Conservation (phyloP, 345 rosid species). For the Psidium friedrichsthalianum region DNA sequence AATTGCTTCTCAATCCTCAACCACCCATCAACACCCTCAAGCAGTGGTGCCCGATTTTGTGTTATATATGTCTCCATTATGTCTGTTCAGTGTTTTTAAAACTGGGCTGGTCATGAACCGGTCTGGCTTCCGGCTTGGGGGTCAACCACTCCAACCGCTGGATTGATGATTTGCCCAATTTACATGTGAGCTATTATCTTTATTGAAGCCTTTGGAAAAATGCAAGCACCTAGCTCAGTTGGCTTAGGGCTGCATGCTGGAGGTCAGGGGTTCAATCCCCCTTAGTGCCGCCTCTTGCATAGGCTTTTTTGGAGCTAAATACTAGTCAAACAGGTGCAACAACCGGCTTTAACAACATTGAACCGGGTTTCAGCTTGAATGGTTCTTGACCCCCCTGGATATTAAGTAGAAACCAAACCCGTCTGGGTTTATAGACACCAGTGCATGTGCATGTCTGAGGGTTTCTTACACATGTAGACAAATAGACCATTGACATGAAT, state of each 20-base stretch:
- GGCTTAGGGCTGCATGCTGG: neutral
- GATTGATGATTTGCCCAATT: neutral
- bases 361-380: neutral
- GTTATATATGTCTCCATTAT: neutral
- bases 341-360: too few relatives aligned
- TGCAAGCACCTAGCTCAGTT: neutral
- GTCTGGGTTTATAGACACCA: neutral
- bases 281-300: neutral
- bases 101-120: neutral
- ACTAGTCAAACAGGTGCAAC: neutral
- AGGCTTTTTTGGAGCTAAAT: neutral
- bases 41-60: neutral
- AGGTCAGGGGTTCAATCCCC: neutral
- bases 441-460: neutral
- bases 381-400: neutral
- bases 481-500: neutral
- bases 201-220: neutral
- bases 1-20: neutral
- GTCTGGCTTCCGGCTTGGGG: neutral
- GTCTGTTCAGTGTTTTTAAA: neutral
- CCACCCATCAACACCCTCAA: neutral
- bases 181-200: neutral
- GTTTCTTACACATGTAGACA: neutral
- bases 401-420: neutral
- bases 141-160: neutral